A percentile compares a stretch with the other conserved stretches of the same genome.
Evolutionary conservation across 2,329 filamentous ascomycete genomes (phyloP).

Genomic region (Fusarium sp.): DNA sequence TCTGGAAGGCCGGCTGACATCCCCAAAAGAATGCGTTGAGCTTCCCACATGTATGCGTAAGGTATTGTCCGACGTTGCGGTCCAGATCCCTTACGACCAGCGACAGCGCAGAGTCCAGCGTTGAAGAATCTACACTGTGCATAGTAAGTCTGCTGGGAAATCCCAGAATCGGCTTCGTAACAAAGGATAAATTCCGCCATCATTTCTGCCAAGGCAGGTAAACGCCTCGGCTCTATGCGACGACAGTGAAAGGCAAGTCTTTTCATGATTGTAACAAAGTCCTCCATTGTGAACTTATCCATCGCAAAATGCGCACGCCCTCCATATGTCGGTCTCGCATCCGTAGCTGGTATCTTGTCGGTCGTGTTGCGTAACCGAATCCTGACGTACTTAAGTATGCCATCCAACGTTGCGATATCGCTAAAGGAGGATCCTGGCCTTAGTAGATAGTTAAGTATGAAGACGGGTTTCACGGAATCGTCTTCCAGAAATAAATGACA

Average conservation of each 20-base stretch:
- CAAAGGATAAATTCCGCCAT: slow-evolving; percentile 49
- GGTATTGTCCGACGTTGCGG: slow-evolving; percentile 46
- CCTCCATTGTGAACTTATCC: slow-evolving; percentile 38
- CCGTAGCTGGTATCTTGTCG: slow-evolving; percentile 6
- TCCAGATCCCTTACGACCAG: slow-evolving; percentile 45
- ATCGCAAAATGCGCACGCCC: slow-evolving; percentile 28
- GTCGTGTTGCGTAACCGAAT: slow-evolving; percentile 33
- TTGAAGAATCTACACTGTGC: slow-evolving; percentile 54
- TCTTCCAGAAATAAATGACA: slow-evolving; percentile 52
- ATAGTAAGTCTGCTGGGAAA: slow-evolving; percentile 44
- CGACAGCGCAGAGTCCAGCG: slow-evolving; percentile 47
- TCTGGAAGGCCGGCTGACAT: slow-evolving; percentile 65
- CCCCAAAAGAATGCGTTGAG: slow-evolving; percentile 67
- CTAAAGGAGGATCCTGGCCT: slow-evolving; percentile 47
- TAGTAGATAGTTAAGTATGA: slow-evolving; percentile 53
- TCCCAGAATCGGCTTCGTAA: slow-evolving; percentile 27
- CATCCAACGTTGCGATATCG: slow-evolving; percentile 44
- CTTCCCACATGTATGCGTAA: slow-evolving; percentile 65
- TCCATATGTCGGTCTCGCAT: not conserved
- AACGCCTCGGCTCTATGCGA: slow-evolving; percentile 53
- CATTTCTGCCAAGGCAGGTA: slow-evolving; percentile 51
- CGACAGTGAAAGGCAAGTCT: slow-evolving; percentile 52
- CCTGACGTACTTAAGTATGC: slow-evolving; percentile 49
- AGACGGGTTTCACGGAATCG: slow-evolving; percentile 45
- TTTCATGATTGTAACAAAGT: slow-evolving; percentile 47